Percentiles rank a stretch among this genome's conserved stretches.
Conservation (phyloP, 768 basidiomycete genomes). For the Termitomyces sp. region DNA sequence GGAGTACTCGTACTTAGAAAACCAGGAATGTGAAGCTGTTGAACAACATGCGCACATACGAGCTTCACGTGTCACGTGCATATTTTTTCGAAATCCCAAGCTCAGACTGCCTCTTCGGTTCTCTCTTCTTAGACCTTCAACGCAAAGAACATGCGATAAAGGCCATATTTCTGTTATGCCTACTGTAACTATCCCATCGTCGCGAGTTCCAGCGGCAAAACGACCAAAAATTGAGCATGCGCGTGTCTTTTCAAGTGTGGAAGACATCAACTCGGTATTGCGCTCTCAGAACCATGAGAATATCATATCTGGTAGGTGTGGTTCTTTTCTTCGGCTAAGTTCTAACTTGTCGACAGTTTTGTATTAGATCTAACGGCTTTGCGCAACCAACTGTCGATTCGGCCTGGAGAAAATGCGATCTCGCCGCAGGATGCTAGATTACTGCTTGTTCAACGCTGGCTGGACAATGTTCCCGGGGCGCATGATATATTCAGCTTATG, state of each 20-base stretch:
- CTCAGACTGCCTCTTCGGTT: no score
- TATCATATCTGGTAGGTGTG: slow-evolving; percentile 29
- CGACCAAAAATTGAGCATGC: slow-evolving; percentile 1
- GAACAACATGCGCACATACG: neutral
- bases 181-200: slow-evolving; percentile 1
- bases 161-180: neutral
- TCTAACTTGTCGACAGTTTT: slow-evolving; percentile 13
- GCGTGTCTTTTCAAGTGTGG: slow-evolving; percentile 21
- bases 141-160: slow-evolving; percentile 3
- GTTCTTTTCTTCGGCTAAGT: neutral
- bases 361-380: slow-evolving; percentile 46
- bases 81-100: no score
- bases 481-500: slow-evolving; percentile 63
- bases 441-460: slow-evolving; percentile 58
- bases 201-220: neutral
- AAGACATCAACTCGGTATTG: slow-evolving; percentile 34
- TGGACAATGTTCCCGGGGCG: slow-evolving; percentile 54
- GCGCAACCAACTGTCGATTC: slow-evolving; percentile 62
- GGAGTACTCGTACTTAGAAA: no score
- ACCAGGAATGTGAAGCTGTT: no score
- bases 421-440: slow-evolving; percentile 60
- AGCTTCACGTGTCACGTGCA: neutral
- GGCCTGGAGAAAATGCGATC: slow-evolving; percentile 45
- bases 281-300: slow-evolving; percentile 31
- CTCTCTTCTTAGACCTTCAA: neutral